A percentile compares a stretch with the other conserved stretches of the same genome.
phyloP scores from a whole-genome alignment of 2,329 filamentous ascomycete species.

The Ophiostoma triangulosporum region DNA sequence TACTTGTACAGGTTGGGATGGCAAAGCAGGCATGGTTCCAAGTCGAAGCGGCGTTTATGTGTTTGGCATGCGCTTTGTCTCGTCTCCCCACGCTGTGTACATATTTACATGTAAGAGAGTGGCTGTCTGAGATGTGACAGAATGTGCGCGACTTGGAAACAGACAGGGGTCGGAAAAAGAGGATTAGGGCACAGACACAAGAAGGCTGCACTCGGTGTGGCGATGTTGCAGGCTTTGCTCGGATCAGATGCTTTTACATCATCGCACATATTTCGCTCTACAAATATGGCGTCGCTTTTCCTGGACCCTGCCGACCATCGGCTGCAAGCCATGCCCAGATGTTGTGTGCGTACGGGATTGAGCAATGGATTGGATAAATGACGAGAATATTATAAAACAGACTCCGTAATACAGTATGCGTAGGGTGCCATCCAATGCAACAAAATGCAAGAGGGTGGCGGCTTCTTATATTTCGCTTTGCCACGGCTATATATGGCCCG shows the following conservation, averaged over 20 bases:
- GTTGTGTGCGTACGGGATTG: too few relatives aligned
- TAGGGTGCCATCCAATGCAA: not conserved
- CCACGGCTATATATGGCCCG: not conserved
- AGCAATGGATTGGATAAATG: too few relatives aligned
- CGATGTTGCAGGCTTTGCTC: not conserved
- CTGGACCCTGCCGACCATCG: constrained; percentile 1
- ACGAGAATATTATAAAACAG: too few relatives aligned
- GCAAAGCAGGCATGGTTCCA: too few relatives aligned
- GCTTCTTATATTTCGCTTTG: not conserved
- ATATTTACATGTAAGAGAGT: not conserved
- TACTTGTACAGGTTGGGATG: too few relatives aligned
- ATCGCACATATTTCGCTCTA: too few relatives aligned
- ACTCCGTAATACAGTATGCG: too few relatives aligned
- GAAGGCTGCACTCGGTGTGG: not conserved
- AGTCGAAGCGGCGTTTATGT: too few relatives aligned
- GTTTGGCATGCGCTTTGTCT: not conserved
- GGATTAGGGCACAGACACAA: not conserved
- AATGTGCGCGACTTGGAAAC: not conserved
- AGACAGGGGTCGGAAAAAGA: not conserved
- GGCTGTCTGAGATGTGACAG: not conserved
- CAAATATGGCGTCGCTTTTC: too few relatives aligned
- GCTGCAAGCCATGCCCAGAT: not conserved
- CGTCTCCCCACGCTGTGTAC: constrained; percentile 1
- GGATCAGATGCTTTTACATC: not conserved
- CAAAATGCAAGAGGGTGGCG: not conserved